Base-by-base conservation (phyloP, 495 filamentous ascomycete species). In the Penicillium soppii region DNA sequence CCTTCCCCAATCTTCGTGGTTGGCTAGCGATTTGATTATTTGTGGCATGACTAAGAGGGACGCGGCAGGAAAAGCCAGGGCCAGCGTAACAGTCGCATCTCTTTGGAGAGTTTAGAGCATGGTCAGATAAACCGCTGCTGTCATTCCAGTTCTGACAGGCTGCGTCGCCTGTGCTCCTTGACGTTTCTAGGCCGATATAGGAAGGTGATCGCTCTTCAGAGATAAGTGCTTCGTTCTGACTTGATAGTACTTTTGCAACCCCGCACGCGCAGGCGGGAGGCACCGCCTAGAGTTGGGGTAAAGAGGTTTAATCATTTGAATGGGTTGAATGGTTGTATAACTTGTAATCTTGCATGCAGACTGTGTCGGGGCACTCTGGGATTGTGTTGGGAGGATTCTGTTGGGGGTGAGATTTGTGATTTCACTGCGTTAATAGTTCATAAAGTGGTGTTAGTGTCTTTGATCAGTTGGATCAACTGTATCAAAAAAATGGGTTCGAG, bases 181-280 rank as follows among this genome's bases (percentile, higher is more conserved):
- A 40, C 37, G 9, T 26, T 44, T 32, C 29, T 32, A 30, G 42
- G 17, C 42, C 20, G 4, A 7, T 16, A 32, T 12, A 44, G 26
- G 42, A 32, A 44, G 15, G 42, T 44, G 42, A 44, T 20, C 27
- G 37, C 37, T 40, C 7, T 32, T 32, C 5, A 32, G 37, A 40
- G 37, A 40, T 40, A 40, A 40, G 37, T 40, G 37, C 29, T 30
- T 12, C 29, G 13, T 32, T 12, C 3, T 32, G 41, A 19, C 23
- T 44, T 32, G 42, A 32, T 32, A 25, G 9, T 3, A 15, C 30
- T 8, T 19, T 13, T 13, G 29, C 13, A 23, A 44, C 42, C 42
- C 42, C 42, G 25, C 42, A 44, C 42, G 37, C 37, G 37, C 12
- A n/a, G n/a, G 20, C 9, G 37, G 10, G 29, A 32, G 10, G 29